phyloP scores from a whole-genome alignment of 139 green algal genomes.

The Chlorella sorokiniana region DNA sequence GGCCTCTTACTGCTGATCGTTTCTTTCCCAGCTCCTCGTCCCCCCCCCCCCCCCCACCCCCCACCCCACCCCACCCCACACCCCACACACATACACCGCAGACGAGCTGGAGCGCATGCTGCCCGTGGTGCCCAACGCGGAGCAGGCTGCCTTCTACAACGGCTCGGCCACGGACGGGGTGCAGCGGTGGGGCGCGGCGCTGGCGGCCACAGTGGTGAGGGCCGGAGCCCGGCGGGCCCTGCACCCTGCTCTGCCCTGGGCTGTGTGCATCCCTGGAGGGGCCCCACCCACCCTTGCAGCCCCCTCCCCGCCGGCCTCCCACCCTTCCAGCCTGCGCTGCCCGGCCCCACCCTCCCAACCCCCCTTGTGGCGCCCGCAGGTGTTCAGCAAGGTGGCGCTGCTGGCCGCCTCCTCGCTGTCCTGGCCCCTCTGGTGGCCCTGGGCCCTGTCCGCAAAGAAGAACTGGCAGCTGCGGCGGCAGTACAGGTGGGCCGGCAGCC shows the following conservation, averaged over 20 bases:
- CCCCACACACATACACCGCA: not conserved
- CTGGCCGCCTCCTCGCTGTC: conserved; percentile 69
- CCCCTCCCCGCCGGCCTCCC: not conserved
- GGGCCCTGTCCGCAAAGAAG: conserved; percentile 51
- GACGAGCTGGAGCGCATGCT: conserved; percentile 58
- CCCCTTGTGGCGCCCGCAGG: too few relatives aligned
- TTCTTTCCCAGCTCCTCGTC: not conserved
- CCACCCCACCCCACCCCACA: too few relatives aligned
- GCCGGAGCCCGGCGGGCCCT: conserved; percentile 12
- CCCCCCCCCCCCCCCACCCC: not conserved
- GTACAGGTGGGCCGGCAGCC: conserved; percentile 28
- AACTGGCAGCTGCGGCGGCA: conserved; percentile 45
- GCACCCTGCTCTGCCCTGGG: too few relatives aligned
- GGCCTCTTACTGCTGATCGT: not conserved
- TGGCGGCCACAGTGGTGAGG: conserved; percentile 61
- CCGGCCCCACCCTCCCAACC: too few relatives aligned
- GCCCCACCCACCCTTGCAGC: too few relatives aligned
- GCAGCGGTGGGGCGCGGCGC: conserved; percentile 54
- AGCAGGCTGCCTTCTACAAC: conserved; percentile 62
- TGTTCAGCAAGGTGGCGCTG: conserved; percentile 29
- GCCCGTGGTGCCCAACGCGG: conserved; percentile 57
- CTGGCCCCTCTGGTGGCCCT: conserved; percentile 77
- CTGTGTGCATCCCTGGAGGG: too few relatives aligned
- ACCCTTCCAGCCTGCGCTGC: not conserved
- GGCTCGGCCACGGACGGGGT: conserved; percentile 42